Percentiles rank a stretch among this genome's conserved stretches.
Conservation (phyloP, 1,284 basidiomycete genomes). For the Golubevia pallescens region DNA sequence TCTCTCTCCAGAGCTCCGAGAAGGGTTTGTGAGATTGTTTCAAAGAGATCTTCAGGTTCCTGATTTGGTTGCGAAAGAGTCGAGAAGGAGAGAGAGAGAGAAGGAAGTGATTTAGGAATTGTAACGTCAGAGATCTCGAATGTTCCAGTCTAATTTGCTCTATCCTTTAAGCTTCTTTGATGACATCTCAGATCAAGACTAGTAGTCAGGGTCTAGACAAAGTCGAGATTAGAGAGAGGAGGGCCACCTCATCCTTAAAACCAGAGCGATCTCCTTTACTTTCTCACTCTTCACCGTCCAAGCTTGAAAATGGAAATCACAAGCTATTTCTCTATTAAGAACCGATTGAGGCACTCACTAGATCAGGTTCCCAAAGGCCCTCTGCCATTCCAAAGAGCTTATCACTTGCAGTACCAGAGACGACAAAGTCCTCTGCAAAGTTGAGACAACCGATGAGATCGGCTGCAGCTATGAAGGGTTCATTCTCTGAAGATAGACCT, state of each 20-base stretch:
- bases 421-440: conserved; percentile 95
- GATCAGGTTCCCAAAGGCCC: conserved; percentile 95
- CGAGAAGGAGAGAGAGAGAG: not conserved
- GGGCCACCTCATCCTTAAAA: conserved; percentile 1
- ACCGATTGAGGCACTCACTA: conserved; percentile 67
- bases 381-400: conserved; percentile 98
- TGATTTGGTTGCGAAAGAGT: conserved; percentile 23
- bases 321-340: conserved; percentile 1
- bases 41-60: conserved; percentile 95
- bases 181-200: not conserved
- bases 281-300: no score
- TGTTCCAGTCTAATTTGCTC: no score
- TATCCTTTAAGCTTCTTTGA: no score
- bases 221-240: conserved; percentile 3
- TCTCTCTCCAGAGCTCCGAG: conserved; percentile 95
- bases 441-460: conserved; percentile 97
- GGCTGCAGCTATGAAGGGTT: conserved; percentile 94
- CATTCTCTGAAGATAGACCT: conserved; percentile 73
- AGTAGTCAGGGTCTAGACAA: not conserved
- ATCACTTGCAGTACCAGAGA: conserved; percentile 88
- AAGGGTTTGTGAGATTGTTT: conserved; percentile 95
- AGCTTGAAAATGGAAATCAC: not conserved
- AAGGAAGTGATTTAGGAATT: not conserved
- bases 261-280: no score
- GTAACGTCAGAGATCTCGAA: no score